These are phyloP conservation scores for Gossypium longicalyx DNA, from an alignment of 345 rosid genomes.

Conservation along the genomic window DNA sequence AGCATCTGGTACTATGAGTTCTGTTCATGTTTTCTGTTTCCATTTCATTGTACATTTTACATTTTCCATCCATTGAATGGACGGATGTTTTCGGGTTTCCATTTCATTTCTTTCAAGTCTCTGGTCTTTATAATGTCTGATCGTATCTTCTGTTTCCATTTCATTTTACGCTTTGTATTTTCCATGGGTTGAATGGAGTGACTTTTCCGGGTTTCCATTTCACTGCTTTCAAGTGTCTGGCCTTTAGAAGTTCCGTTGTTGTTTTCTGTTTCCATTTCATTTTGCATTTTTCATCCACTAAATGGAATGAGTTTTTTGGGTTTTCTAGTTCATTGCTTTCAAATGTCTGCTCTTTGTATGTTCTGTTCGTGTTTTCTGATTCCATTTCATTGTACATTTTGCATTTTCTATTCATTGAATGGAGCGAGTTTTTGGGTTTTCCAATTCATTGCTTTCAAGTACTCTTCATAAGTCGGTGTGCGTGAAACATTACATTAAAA, in stretches of 20 bases:
- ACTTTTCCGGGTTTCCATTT: neutral
- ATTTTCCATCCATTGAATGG: neutral
- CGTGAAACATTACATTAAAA: neutral
- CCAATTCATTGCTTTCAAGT: neutral
- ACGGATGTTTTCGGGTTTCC: neutral
- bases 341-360: neutral
- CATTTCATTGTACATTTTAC: neutral
- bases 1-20: neutral
- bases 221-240: neutral
- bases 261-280: neutral
- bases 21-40: neutral
- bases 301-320: neutral
- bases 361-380: neutral
- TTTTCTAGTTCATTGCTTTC: neutral
- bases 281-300: neutral
- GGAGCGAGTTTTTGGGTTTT: neutral
- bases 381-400: neutral
- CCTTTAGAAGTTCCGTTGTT: neutral
- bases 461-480: neutral
- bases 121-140: neutral
- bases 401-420: neutral
- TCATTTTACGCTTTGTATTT: neutral
- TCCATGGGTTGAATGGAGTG: neutral
- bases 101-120: neutral
- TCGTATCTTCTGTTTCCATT: neutral